Percentiles rank a stretch among this genome's conserved stretches.
Conservation (phyloP, 176 grass and related monocot species). For the Dactylis glomerata region DNA sequence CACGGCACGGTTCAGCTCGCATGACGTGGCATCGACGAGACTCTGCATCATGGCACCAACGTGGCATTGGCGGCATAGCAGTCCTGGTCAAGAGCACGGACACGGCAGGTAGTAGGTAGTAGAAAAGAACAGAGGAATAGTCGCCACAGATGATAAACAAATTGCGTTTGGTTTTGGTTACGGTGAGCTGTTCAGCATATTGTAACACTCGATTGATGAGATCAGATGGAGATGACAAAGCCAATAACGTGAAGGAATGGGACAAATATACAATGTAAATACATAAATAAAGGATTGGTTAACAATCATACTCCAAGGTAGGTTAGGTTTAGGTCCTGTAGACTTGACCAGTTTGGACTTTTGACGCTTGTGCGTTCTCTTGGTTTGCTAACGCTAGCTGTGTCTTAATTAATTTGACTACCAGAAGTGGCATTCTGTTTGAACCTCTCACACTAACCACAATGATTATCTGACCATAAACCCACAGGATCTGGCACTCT, state of each 20-base stretch:
- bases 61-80: neutral
- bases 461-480: neutral
- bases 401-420: neutral
- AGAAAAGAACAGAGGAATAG: neutral
- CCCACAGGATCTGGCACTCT: too few species aligned
- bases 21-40: slow-evolving; percentile 15
- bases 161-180: neutral
- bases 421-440: neutral
- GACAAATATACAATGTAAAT: neutral
- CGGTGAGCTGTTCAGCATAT: neutral
- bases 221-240: neutral
- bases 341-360: neutral
- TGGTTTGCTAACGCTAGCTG: neutral
- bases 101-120: neutral
- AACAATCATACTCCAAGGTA: neutral
- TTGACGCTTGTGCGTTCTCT: neutral
- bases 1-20: neutral
- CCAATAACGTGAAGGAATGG: neutral
- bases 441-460: neutral
- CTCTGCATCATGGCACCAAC: neutral
- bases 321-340: neutral
- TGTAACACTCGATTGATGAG: neutral
- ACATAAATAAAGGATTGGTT: neutral
- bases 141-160: neutral
- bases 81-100: slow-evolving; percentile 1